Base-by-base conservation (phyloP, 331 rosid species). In the Acacia concinna region DNA sequence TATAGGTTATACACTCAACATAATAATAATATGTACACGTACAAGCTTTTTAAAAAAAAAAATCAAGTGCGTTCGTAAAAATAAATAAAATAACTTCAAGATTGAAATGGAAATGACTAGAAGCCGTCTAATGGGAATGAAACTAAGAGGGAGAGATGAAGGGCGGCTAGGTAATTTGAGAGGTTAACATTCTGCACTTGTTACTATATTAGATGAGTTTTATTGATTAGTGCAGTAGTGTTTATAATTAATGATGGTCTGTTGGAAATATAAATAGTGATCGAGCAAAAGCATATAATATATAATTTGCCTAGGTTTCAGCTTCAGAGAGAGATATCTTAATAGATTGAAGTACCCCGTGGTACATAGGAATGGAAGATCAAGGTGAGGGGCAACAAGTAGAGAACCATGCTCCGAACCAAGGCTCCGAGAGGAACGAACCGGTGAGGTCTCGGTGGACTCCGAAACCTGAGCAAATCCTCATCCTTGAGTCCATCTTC, bases 401-500 rank as follows among this genome's bases (percentile, higher is more conserved):
- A 18, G 72, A 67, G 31, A 23, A 68, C 0, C 87, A 87, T 25
- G 90, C 87, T 67, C 85, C 88, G 59, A 80, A 37, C 76, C 84
- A 82, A 13, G 82, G 87, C 46, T 54, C 88, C 8, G 90, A 87
- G 76, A 84, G 83, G 69, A 81, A 66, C 25, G 98, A 93, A 68
- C 96, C 98, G 43, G 94, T 96, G 66, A 82, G 99, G 78, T 93
- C 99, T 18, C 85, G 99, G 47, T 96, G 99, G 99, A 90, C 97
- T 32, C 99, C 99, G 0, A 96, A 93, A n/a, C 97, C 99, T 0
- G 94, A 93, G 82, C 99, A 96, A 82, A 96, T 96, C 85, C 82
- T 93, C 31, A 90, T 96, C 10, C 91, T 96, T 0, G 99, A 96
- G 79, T 96, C 99, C 72, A 96, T 96, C 85, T 96, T 96, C 94